Evolutionary conservation across 176 grass and related monocot species (phyloP).

Genomic region (Saccharum officinarum): DNA sequence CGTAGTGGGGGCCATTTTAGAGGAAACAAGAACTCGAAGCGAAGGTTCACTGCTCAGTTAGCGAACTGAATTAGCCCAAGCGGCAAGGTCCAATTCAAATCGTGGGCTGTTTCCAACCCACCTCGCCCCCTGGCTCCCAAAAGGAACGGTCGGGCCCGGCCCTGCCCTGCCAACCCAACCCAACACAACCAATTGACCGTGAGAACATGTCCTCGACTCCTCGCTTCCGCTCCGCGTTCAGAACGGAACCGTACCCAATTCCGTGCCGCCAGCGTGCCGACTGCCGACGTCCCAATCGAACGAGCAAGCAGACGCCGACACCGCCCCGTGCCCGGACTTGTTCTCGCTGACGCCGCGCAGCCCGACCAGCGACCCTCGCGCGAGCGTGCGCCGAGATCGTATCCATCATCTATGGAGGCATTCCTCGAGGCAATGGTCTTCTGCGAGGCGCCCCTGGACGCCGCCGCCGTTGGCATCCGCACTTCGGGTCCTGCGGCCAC

Average conservation of each 20-base stretch:
- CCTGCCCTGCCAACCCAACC: too few relatives aligned
- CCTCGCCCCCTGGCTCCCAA: neutral
- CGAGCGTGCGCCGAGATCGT: too few relatives aligned
- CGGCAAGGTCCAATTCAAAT: neutral
- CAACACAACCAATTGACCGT: too few relatives aligned
- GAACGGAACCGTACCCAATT: neutral
- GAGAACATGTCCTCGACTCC: too few relatives aligned
- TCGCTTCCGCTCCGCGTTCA: too few relatives aligned
- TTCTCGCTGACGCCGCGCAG: neutral
- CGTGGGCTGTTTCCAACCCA: neutral
- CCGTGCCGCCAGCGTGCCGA: neutral
- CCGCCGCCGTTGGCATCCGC: neutral
- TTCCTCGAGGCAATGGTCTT: constrained; percentile 5
- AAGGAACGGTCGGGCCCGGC: too few relatives aligned
- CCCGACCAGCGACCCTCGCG: neutral
- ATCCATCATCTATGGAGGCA: neutral
- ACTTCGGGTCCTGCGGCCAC: neutral
- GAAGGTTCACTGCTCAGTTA: too few relatives aligned
- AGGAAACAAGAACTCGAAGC: too few relatives aligned
- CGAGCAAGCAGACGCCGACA: neutral
- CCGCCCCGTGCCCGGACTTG: neutral
- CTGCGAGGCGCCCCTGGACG: constrained; percentile 26
- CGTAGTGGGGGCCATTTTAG: too few relatives aligned
- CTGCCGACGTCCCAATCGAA: neutral
- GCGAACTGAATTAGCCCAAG: too few relatives aligned